Percentiles rank a stretch among this genome's conserved stretches.
These are phyloP conservation scores for Mycena alexandri DNA, from an alignment of 768 basidiomycete species.

Conservation along the genomic window DNA sequence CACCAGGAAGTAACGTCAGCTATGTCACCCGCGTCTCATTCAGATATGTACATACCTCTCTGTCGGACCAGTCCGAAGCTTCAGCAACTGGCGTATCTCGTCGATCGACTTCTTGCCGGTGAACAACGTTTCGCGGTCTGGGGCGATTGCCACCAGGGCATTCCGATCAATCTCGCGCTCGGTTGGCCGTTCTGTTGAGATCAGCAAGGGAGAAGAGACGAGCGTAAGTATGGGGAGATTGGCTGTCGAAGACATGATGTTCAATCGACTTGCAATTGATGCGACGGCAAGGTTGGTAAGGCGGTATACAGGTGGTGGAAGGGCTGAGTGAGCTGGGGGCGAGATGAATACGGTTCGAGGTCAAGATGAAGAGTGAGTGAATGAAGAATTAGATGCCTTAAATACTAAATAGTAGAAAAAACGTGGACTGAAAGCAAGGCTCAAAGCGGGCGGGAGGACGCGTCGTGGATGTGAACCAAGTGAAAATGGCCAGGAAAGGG, in stretches of 20 bases:
- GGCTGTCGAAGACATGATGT: conserved; percentile 23
- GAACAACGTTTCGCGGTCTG: conserved; percentile 51
- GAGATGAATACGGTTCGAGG: conserved; percentile 19
- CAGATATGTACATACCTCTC: conserved; percentile 38
- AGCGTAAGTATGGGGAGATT: conserved; percentile 41
- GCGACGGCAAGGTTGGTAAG: conserved; percentile 10
- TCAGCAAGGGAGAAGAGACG: conserved; percentile 27
- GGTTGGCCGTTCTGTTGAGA: conserved; percentile 29
- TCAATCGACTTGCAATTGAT: conserved; percentile 25
- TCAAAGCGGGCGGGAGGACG: conserved; percentile 6
- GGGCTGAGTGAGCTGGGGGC: conserved; percentile 20
- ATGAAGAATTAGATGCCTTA: conserved; percentile 9
- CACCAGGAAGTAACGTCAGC: background rate
- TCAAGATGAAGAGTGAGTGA: conserved; percentile 22
- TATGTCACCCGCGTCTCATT: background rate
- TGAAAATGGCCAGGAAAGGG: conserved; percentile 12
- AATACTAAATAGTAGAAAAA: conserved; percentile 17
- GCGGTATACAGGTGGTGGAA: conserved; percentile 5
- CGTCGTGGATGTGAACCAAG: background rate
- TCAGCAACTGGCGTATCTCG: conserved; percentile 48
- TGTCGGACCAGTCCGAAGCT: conserved; percentile 41
- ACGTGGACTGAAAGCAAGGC: conserved; percentile 21
- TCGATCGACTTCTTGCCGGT: conserved; percentile 41
- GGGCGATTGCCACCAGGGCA: conserved; percentile 48
- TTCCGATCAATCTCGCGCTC: conserved; percentile 47